Conservation (phyloP, 2,329 filamentous ascomycete species). For the Fusarium sp. region DNA sequence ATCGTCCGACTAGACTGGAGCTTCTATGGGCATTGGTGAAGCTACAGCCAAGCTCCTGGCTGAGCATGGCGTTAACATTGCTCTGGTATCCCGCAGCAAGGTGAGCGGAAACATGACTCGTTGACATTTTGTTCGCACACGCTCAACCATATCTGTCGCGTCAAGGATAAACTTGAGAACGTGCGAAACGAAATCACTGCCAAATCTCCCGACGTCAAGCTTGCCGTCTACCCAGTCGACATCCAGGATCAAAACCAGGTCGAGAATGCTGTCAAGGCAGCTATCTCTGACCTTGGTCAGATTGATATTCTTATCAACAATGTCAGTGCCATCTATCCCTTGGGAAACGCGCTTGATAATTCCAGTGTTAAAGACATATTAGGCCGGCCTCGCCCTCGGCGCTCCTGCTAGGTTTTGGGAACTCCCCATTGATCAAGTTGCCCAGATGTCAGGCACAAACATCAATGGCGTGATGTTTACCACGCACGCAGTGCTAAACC, state of each 20-base stretch:
- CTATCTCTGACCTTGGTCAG: slow-evolving; percentile 6
- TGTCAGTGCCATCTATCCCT: not conserved
- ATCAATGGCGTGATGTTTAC: slow-evolving; percentile 49
- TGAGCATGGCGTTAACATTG: too few relatives aligned
- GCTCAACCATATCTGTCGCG: too few relatives aligned
- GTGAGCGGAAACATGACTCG: too few relatives aligned
- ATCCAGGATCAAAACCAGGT: not conserved
- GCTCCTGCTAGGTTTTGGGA: slow-evolving; percentile 18
- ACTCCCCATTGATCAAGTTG: slow-evolving; percentile 5
- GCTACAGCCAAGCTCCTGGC: too few relatives aligned
- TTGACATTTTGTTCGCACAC: too few relatives aligned
- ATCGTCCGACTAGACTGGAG: too few relatives aligned
- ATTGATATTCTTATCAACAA: slow-evolving; percentile 32
- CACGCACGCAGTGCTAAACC: slow-evolving; percentile 49
- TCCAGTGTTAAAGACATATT: not conserved
- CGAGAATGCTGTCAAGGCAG: not conserved
- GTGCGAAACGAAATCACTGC: not conserved
- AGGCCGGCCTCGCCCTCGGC: slow-evolving; percentile 26
- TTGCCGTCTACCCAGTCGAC: slow-evolving; percentile 2
- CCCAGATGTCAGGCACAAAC: slow-evolving; percentile 33
- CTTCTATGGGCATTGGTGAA: too few relatives aligned
- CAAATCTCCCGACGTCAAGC: not conserved
- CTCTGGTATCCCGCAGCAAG: too few relatives aligned
- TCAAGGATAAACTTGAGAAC: slow-evolving; percentile 6
- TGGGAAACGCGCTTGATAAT: too few relatives aligned